Base-by-base conservation (phyloP, 78 protist species). In the Dictyostelium firmibasis region DNA sequence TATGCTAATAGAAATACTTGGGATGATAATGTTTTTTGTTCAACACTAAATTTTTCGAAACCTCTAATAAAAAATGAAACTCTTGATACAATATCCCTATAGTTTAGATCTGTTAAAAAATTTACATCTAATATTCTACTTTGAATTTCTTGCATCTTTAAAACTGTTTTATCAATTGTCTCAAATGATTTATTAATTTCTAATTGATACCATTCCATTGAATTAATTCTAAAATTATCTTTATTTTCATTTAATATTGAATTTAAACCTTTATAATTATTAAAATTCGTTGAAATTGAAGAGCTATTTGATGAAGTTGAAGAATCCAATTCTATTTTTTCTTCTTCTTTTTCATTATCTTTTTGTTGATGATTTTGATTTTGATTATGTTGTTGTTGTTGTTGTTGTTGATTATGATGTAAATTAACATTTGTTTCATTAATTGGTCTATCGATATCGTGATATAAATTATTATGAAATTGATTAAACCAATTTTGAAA, bases 41-140 rank as follows among this genome's bases (percentile, higher is more conserved):
- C 91, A 20, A 38, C 29, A 23, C 79, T 44, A 84, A 84, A 84
- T 43, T 84, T 84, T 29, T 64, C 43, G 5, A 84, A 41, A 23
- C 91, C 91, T 38, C 57, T 84, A 16, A 70, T 29, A 44, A 84
- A 84, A 44, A 84, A 84, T 11, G 83, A 76, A 29, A 76, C 31
- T 76, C 83, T 33, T 76, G 83, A 38, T 5, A 76, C 16, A 18
- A n/a, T 6, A 38, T 76, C 83, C 41, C 44, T 33, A 38, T 76
- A 41, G 7, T 76, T 29, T 72, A 25, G 79, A 72, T 72, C 44
- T 1, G 11, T 76, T 38, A 76, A 38, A 38, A 76, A 76, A 20
- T 36, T 23, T 38, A 0, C 8, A 38, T 76, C 83, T 11, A 76
- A n/a, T 7, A 20, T 76, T n/a, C 11, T 36, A 36, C 20, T 36